Evolutionary conservation across 257 asterid species (phyloP), one percentile per base, ranked within the genome.

Genomic region (Solanum pinnatisectum): DNA sequence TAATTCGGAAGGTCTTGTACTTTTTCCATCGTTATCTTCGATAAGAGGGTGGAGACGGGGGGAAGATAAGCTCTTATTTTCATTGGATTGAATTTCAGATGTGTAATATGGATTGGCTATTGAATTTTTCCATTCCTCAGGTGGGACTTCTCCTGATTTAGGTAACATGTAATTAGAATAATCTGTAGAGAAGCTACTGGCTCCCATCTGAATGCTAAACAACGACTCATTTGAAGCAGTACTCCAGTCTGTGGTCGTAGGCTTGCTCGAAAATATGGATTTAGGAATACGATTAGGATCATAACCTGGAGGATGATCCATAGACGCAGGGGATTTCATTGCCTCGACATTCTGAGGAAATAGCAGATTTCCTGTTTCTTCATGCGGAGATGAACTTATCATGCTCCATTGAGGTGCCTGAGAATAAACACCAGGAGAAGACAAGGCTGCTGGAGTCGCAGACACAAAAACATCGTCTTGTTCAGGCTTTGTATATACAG

Each of bases 151-250:
- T 71, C 84, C 59, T 11, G 86, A 37, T 5, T 22, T 87, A 63
- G 65, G 22, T 40, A 87, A 44, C 87, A 88, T 25, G 22, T 89
- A 49, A 44, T 44, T 44, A 16, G 89, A 87, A 30, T 90, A 89
- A 78, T 95, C 99, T 72, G 89, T 90, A 7, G 97, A 88, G 87
- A 94, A 92, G 74, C 98, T 93, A 74, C 18, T 83, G 79, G 90
- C 93, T 27, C 95, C 97, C 90, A 93, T 91, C 25, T 90, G 95
- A 86, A 97, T 94, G 87, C 99, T 96, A 92, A 97, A 97, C 1
- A 97, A 87, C 0, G 99, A 97, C 60, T 95, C 99, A 18, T 92
- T 94, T 12, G 99, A 97, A 84, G 95, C 91, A 14, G 84, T 79
- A 78, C 99, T 97, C 99, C 98, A 96, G 3, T 95, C 98, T 3